A percentile compares a stretch with the other conserved stretches of the same genome.
These are phyloP conservation scores for Chrysoporthe austroafricana DNA, from an alignment of 2,329 filamentous ascomycete species.

Conservation along the genomic window DNA sequence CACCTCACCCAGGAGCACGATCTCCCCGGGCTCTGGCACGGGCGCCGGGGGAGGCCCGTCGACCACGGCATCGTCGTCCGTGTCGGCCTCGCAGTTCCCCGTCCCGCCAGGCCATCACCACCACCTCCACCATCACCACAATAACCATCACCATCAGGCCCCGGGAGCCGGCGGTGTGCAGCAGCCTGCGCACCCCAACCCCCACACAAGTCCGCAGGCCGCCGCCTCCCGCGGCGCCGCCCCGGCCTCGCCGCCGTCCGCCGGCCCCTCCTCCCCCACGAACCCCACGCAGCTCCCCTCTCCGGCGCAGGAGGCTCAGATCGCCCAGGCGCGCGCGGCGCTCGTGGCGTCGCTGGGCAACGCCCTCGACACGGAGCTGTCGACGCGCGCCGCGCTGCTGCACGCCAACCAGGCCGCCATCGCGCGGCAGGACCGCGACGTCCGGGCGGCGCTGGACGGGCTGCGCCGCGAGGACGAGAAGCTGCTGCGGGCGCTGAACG, in stretches of 20 bases:
- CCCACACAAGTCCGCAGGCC: constrained; percentile 6
- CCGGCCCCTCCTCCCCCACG: constrained; percentile 14
- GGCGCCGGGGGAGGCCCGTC: constrained; percentile 23
- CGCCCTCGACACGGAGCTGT: constrained; percentile 70
- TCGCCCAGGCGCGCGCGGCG: constrained; percentile 61
- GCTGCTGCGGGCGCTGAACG: constrained; percentile 66
- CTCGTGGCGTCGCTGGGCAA: constrained; percentile 69
- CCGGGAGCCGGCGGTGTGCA: background rate
- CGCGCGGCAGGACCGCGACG: constrained; percentile 67
- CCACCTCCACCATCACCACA: constrained; percentile 1
- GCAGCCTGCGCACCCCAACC: background rate
- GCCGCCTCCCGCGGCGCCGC: background rate
- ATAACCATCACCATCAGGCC: background rate
- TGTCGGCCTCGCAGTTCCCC: constrained; percentile 24
- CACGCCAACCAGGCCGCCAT: constrained; percentile 71
- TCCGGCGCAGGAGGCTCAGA: constrained; percentile 49
- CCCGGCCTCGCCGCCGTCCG: background rate
- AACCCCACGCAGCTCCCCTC: constrained; percentile 46
- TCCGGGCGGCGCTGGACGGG: constrained; percentile 61
- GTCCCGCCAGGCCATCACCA: constrained; percentile 10
- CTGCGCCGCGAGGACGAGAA: constrained; percentile 68
- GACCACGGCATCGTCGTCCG: constrained; percentile 28
- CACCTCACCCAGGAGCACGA: constrained; percentile 26
- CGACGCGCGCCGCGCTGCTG: constrained; percentile 68
- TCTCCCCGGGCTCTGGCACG: constrained; percentile 18